These are phyloP conservation scores for Blastocystis sp. DNA, from an alignment of 352 stramenopile species.

Conservation along the genomic window DNA sequence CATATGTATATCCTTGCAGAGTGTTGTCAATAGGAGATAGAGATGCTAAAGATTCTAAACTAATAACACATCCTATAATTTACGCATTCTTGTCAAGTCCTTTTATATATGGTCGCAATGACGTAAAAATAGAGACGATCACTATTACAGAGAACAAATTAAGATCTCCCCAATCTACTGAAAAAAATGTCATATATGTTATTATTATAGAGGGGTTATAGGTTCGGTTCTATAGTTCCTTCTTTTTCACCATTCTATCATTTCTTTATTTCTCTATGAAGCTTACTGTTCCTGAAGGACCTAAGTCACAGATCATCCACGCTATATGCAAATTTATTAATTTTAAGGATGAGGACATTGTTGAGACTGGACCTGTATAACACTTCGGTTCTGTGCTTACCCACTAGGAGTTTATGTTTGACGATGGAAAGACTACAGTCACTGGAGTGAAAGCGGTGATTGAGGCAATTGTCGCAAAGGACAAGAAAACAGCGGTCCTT, in stretches of 20 bases:
- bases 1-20: not conserved
- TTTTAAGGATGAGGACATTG: conserved; percentile 27
- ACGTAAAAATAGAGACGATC: not conserved
- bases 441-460: conserved; percentile 26
- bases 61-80: too few species aligned
- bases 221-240: not conserved
- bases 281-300: conserved; percentile 31
- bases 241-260: not conserved
- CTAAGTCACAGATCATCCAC: not conserved
- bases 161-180: not conserved
- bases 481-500: conserved; percentile 37
- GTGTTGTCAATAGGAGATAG: too few species aligned
- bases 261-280: conserved; percentile 15
- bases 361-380: conserved; percentile 8
- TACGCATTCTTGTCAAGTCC: not conserved
- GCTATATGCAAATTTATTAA: conserved; percentile 25
- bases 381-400: not conserved
- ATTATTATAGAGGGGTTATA: too few species aligned
- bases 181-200: too few species aligned
- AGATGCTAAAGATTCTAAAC: too few species aligned
- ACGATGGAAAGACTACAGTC: conserved; percentile 44
- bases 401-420: not conserved
- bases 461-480: conserved; percentile 18
- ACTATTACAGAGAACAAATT: not conserved
- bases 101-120: not conserved